Conservation (phyloP, 805 yeast species). For the Kazachstania kunashirensis region DNA sequence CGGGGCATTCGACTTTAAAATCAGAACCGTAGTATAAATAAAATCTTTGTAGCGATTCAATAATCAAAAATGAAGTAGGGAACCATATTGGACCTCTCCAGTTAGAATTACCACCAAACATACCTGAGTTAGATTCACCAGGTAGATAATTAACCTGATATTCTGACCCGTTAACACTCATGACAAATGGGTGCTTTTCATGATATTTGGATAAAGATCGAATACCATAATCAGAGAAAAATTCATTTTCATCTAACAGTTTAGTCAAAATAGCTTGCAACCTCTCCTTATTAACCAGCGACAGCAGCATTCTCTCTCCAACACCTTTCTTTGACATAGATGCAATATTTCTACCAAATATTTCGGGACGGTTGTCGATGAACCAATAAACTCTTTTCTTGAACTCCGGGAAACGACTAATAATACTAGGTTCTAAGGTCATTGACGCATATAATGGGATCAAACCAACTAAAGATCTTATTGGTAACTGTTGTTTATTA, state of each 20-base stretch:
- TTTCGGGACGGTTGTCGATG: conserved; percentile 52
- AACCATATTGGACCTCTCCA: conserved; percentile 99
- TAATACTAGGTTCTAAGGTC: conserved; percentile 76
- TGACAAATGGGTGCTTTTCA: conserved; percentile 72
- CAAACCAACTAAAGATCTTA: conserved; percentile 81
- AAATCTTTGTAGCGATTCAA: conserved; percentile 81
- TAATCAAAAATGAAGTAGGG: conserved; percentile 78
- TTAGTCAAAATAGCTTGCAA: conserved; percentile 62
- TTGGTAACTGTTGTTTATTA: conserved; percentile 61
- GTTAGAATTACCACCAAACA: conserved; percentile 94
- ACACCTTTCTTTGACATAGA: conserved; percentile 75
- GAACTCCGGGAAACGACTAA: conserved; percentile 72
- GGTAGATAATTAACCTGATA: conserved; percentile 69
- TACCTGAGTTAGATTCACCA: conserved; percentile 84
- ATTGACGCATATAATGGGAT: conserved; percentile 85
- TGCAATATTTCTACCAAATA: conserved; percentile 78
- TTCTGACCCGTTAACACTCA: conserved; percentile 70
- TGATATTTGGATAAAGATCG: conserved; percentile 83
- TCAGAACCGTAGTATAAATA: conserved; percentile 81
- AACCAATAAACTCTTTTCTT: conserved; percentile 81
- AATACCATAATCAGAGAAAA: conserved; percentile 75
- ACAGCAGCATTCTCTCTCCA: conserved; percentile 70
- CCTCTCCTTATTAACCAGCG: conserved; percentile 75
- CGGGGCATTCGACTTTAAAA: conserved; percentile 84
- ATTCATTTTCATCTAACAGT: conserved; percentile 80